Evolutionary conservation across 169 alveolate genomes (phyloP).

Genomic region (Plasmodium vivax): DNA sequence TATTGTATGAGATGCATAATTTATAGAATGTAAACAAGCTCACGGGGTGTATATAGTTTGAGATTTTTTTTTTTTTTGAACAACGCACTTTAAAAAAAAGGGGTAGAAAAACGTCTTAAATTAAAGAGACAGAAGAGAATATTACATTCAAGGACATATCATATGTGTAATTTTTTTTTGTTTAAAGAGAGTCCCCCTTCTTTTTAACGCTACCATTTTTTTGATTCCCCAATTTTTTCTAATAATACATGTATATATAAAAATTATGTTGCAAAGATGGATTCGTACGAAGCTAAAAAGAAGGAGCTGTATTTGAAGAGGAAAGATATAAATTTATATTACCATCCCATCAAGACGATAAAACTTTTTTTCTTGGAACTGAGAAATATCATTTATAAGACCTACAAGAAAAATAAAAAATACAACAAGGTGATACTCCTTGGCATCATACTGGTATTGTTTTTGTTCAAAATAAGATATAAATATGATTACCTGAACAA

Average conservation of each 20-base stretch:
- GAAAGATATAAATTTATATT: conserved; percentile 62
- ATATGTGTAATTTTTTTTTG: background rate
- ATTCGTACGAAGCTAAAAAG: conserved; percentile 63
- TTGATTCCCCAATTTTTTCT: background rate
- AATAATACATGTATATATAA: conserved; percentile 53
- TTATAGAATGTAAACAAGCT: background rate
- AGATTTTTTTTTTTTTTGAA: conserved; percentile 11
- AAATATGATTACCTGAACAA: conserved; percentile 57
- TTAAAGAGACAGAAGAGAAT: background rate
- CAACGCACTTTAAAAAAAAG: background rate
- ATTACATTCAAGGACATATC: background rate
- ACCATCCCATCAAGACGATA: conserved; percentile 53
- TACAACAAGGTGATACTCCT: conserved; percentile 52
- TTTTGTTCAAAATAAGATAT: conserved; percentile 67
- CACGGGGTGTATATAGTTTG: background rate
- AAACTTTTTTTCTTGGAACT: conserved; percentile 50
- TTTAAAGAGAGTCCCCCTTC: background rate
- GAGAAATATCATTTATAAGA: conserved; percentile 24
- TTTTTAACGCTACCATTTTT: background rate
- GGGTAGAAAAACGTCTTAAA: background rate
- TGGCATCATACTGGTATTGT: conserved; percentile 9
- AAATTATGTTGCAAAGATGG: conserved; percentile 27
- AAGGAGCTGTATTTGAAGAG: conserved; percentile 70
- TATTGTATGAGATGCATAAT: background rate
- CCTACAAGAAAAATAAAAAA: conserved; percentile 48